phyloP scores from a whole-genome alignment of 805 yeast species.

The Candida pseudoglaebosa region DNA sequence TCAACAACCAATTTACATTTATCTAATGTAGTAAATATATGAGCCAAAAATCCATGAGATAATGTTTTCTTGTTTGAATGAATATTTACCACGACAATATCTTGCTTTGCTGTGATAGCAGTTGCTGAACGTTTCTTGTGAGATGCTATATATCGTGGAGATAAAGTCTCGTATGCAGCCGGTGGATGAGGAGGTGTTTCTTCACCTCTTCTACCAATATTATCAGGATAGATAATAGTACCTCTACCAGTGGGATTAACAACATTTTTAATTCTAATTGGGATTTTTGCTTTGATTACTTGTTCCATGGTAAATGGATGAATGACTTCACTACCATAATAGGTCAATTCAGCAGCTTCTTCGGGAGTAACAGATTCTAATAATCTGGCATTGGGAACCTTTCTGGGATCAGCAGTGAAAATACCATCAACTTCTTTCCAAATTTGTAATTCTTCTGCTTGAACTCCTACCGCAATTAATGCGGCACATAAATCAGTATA shows the following conservation, averaged over 20 bases:
- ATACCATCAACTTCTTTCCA: conserved; percentile 99
- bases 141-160: conserved; percentile 29
- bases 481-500: conserved; percentile 98
- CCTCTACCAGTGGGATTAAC: conserved; percentile 92
- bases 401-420: conserved; percentile 97
- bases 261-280: conserved; percentile 94
- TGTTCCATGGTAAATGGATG: conserved; percentile 99
- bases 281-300: conserved; percentile 92
- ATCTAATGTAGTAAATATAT: conserved; percentile 82
- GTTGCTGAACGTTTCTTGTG: conserved; percentile 71
- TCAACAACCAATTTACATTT: conserved; percentile 85
- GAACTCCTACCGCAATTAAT: conserved; percentile 84
- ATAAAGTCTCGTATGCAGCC: conserved; percentile 54
- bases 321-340: conserved; percentile 96
- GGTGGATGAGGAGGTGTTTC: conserved; percentile 96
- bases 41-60: conserved; percentile 93
- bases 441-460: conserved; percentile 91
- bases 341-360: conserved; percentile 97
- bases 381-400: conserved; percentile 84
- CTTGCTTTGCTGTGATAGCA: conserved; percentile 93
- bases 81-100: conserved; percentile 85
- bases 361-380: conserved; percentile 91
- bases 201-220: conserved; percentile 79
- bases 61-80: conserved; percentile 91
- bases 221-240: conserved; percentile 91